Base-by-base conservation (phyloP, 2,329 filamentous ascomycete species). In the Uncinocarpus reesii region DNA sequence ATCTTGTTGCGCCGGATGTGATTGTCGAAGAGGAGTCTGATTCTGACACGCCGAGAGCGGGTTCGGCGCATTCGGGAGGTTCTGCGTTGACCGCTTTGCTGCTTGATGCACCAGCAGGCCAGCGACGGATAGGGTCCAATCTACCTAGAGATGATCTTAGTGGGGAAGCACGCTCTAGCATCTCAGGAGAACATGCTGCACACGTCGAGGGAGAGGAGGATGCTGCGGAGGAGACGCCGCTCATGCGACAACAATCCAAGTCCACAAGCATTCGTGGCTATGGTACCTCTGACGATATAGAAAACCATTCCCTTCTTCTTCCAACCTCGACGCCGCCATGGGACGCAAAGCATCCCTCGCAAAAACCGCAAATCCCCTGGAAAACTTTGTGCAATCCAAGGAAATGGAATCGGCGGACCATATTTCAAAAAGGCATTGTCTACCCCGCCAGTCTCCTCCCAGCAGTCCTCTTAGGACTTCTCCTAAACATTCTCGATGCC, bases 401-500 rank as follows among this genome's bases (percentile, higher is more conserved):
- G 55, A 73, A 72, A 18, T 95, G 89, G 85, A 73, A 90, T 62
- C 73, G 71, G 49, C 76, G 74, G 55, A 69, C 75, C 0, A 71
- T 94, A 5, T 83, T 81, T 73, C 65, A 78, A 32, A 75, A 77
- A 37, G 75, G 73, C 0, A 65, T 93, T 2, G 65, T 87, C 8
- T 73, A 79, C 32, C 86, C 88, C 0, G 69, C 78, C 15, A 79
- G 79, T 41, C 84, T 83, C 55, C 63, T 95, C 13, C 92, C 92
- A 1, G 84, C 90, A 2, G 90, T 96, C 1, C 77, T 94, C 55
- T 78, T 98, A 0, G 92, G 92, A 0, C 69, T 95, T 21, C 73
- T 98, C 1, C 77, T 98, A 15, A 98, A 98, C 57, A 83, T 98
- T 38, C 73, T 98, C 16, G 92, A 98, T 71, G 92, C 89, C 4